Percentiles rank a stretch among this genome's conserved stretches.
These are phyloP conservation scores for Penicillium pulvis DNA, from an alignment of 495 filamentous ascomycete species.

Conservation along the genomic window DNA sequence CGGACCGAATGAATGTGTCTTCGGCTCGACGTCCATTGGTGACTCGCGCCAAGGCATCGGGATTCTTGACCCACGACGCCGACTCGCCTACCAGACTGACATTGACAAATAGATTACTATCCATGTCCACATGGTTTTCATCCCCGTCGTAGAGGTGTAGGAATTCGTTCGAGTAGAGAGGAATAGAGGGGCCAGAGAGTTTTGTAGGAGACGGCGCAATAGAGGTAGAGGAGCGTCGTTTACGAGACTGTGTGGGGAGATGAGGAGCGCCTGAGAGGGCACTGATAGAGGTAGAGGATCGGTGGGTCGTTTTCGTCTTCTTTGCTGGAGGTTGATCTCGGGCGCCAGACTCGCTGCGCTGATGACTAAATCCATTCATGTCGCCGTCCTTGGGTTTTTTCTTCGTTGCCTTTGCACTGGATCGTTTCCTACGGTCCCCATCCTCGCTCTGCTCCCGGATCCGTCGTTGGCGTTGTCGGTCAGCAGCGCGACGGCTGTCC, in stretches of 20 bases:
- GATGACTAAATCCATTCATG: slow-evolving; percentile 36
- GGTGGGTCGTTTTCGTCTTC: slow-evolving; percentile 75
- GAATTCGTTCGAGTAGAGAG: slow-evolving; percentile 70
- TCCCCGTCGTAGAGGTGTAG: slow-evolving; percentile 68
- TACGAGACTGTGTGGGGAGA: slow-evolving; percentile 49
- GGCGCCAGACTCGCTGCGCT: slow-evolving; percentile 51
- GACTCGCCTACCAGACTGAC: slow-evolving; percentile 68
- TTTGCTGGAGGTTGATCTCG: slow-evolving; percentile 67
- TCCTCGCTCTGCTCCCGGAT: slow-evolving; percentile 63
- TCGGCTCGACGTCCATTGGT: slow-evolving; percentile 44
- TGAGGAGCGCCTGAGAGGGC: slow-evolving; percentile 49
- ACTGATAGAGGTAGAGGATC: slow-evolving; percentile 67
- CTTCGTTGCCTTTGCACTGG: slow-evolving; percentile 69
- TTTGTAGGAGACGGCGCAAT: slow-evolving; percentile 56
- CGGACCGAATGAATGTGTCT: slow-evolving; percentile 55
- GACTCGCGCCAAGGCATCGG: slow-evolving; percentile 46
- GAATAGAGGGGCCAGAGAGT: slow-evolving; percentile 45
- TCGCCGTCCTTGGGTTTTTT: slow-evolving; percentile 65
- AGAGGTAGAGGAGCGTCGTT: slow-evolving; percentile 51
- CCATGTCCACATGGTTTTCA: slow-evolving; percentile 49
- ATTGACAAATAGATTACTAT: slow-evolving; percentile 63
- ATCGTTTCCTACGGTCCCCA: slow-evolving; percentile 67
- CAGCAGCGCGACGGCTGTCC: slow-evolving; percentile 68
- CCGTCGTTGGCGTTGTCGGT: slow-evolving; percentile 65
- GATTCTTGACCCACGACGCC: slow-evolving; percentile 71